A percentile compares a stretch with the other conserved stretches of the same genome.
Conservation (phyloP, 345 rosid genomes). For the Moricandia arvensis region DNA sequence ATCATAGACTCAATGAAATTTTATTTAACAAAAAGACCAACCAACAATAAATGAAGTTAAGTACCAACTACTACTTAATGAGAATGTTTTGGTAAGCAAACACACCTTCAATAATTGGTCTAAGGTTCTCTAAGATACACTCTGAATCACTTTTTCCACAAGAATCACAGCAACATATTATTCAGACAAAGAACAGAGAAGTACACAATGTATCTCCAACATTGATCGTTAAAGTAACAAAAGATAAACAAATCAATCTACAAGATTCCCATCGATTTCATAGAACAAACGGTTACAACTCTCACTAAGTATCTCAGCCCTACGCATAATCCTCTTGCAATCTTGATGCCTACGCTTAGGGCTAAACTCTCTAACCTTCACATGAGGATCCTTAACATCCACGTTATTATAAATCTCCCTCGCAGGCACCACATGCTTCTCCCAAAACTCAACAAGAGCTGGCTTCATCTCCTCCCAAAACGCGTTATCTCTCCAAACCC, state of each 20-base stretch:
- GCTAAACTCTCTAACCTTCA: constrained; percentile 39
- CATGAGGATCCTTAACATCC: constrained; percentile 44
- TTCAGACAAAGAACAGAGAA: background rate
- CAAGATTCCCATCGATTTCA: constrained; percentile 50
- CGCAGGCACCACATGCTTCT: constrained; percentile 73
- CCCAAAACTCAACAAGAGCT: constrained; percentile 78
- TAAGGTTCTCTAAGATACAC: constrained; percentile 19
- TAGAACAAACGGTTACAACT: constrained; percentile 36
- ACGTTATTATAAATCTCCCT: constrained; percentile 45
- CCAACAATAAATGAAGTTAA: constrained; percentile 26
- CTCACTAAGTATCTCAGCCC: constrained; percentile 49
- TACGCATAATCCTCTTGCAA: constrained; percentile 43
- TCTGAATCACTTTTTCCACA: no score
- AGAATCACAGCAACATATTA: background rate
- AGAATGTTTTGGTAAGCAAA: background rate
- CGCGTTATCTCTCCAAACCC: constrained; percentile 42
- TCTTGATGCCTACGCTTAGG: constrained; percentile 59
- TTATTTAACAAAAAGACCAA: constrained; percentile 8
- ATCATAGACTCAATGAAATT: constrained; percentile 15
- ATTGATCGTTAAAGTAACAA: no score
- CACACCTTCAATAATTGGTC: background rate
- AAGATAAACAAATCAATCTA: constrained; percentile 15
- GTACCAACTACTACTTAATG: constrained; percentile 21
- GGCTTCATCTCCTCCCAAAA: constrained; percentile 64
- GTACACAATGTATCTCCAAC: no score